Evolutionary conservation across 78 protist genomes (phyloP).

Genomic region (Dictyostelium purpureum): DNA sequence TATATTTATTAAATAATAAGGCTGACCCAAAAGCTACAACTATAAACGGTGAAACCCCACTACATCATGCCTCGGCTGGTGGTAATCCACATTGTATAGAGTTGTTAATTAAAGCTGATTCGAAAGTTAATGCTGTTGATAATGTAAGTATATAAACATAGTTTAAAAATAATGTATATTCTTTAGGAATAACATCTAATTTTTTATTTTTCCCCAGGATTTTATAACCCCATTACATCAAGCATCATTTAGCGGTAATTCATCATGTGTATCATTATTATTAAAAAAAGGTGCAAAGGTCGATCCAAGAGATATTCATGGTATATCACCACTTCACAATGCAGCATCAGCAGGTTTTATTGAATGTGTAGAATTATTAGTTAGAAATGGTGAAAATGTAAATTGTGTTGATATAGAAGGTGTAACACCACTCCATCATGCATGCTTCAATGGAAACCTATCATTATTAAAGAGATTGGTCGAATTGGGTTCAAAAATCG

Average conservation of each 20-base stretch:
- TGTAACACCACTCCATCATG: slow-evolving; percentile 80
- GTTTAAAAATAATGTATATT: not conserved
- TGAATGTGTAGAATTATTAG: slow-evolving; percentile 75
- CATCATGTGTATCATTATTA: slow-evolving; percentile 50
- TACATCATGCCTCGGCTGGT: slow-evolving; percentile 75
- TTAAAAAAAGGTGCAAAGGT: slow-evolving; percentile 80
- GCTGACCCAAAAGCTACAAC: slow-evolving; percentile 71
- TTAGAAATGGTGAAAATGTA: slow-evolving; percentile 59
- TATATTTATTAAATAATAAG: slow-evolving; percentile 5
- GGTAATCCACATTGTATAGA: slow-evolving; percentile 70
- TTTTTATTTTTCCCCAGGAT: slow-evolving; percentile 39
- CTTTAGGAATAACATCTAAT: too few relatives aligned
- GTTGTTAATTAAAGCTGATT: slow-evolving; percentile 47
- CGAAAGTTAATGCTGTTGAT: slow-evolving; percentile 66
- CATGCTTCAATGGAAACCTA: slow-evolving; percentile 61
- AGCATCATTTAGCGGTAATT: slow-evolving; percentile 79
- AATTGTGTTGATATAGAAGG: slow-evolving; percentile 80
- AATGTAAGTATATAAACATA: slow-evolving; percentile 3
- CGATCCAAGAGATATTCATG: slow-evolving; percentile 79
- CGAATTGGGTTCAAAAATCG: slow-evolving; percentile 70
- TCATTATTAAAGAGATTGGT: slow-evolving; percentile 33
- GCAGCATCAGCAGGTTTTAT: slow-evolving; percentile 73
- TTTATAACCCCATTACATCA: slow-evolving; percentile 79
- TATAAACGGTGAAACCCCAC: slow-evolving; percentile 68
- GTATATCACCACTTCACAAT: slow-evolving; percentile 81